Conservation (phyloP, 225 moss, liverwort and hornwort genomes). For the Anthoceros angustus region DNA sequence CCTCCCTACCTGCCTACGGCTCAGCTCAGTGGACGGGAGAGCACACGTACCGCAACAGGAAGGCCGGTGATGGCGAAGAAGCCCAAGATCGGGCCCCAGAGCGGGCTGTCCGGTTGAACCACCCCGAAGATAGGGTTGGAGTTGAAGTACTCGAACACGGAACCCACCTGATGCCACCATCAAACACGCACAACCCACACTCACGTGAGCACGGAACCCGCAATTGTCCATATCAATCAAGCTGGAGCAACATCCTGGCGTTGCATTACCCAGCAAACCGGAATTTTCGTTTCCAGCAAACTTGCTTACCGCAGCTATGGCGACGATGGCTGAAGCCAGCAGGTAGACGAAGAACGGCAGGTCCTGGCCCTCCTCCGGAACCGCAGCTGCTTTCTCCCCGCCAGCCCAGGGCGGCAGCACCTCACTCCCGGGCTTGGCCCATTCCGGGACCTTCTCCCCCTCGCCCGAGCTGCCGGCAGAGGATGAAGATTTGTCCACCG, state of each 20-base stretch:
- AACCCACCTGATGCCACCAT: slow-evolving; percentile 47
- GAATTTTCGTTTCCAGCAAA: not conserved
- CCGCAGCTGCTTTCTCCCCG: slow-evolving; percentile 40
- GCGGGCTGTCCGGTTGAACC: slow-evolving; percentile 51
- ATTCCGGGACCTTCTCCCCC: slow-evolving; percentile 20
- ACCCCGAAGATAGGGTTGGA: slow-evolving; percentile 66
- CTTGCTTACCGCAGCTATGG: slow-evolving; percentile 66
- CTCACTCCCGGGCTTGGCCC: slow-evolving; percentile 63
- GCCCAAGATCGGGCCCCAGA: slow-evolving; percentile 71
- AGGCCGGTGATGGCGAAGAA: slow-evolving; percentile 62
- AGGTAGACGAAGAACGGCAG: slow-evolving; percentile 66
- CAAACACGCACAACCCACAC: not conserved
- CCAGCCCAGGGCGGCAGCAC: slow-evolving; percentile 89
- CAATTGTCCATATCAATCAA: not conserved
- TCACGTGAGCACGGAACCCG: not conserved
- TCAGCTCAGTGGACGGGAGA: not conserved
- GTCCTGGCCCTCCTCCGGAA: slow-evolving; percentile 23
- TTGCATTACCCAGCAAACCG: not conserved
- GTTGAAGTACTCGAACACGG: slow-evolving; percentile 79
- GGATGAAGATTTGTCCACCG: slow-evolving; percentile 21
- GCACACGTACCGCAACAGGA: slow-evolving; percentile 51
- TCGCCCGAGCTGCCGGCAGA: slow-evolving; percentile 13
- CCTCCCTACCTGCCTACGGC: too few species aligned
- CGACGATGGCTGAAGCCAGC: slow-evolving; percentile 58
- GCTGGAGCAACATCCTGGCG: not conserved